phyloP scores from a whole-genome alignment of 257 asterid species.

The Ligustrum vulgare region DNA sequence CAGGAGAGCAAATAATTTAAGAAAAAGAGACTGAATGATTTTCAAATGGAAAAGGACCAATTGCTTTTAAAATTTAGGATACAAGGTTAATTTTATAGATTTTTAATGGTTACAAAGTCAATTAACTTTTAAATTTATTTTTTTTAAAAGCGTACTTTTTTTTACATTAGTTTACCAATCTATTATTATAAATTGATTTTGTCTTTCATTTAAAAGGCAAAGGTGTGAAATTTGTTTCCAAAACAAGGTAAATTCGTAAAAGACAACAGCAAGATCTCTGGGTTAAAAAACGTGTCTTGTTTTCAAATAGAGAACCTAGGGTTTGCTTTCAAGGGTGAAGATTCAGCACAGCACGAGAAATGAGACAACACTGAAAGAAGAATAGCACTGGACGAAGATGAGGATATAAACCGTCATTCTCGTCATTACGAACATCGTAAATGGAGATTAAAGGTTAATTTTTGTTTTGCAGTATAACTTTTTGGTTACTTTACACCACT shows the following conservation, averaged over 20 bases:
- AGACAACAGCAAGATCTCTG: not conserved
- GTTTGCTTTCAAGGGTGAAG: not conserved
- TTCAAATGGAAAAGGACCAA: too few relatives aligned
- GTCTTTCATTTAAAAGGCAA: not conserved
- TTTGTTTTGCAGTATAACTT: not conserved
- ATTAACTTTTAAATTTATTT: too few relatives aligned
- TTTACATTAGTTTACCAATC: too few relatives aligned
- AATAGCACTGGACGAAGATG: not conserved
- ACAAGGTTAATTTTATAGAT: too few relatives aligned
- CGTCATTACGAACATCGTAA: not conserved
- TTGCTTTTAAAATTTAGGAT: too few relatives aligned
- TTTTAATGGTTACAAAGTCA: too few relatives aligned
- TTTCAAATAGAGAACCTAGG: not conserved
- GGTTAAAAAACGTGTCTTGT: not conserved
- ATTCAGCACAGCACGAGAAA: too few relatives aligned
- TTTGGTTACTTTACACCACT: not conserved
- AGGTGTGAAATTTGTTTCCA: not conserved
- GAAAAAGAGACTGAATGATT: too few relatives aligned
- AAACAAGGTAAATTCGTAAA: not conserved
- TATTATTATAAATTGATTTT: not conserved
- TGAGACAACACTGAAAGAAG: not conserved
- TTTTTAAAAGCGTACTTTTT: too few relatives aligned
- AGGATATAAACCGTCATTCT: too few relatives aligned
- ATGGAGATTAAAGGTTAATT: not conserved
- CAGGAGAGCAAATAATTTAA: too few relatives aligned